Evolutionary conservation across 163 green algal genomes (phyloP).

Genomic region (Scenedesmus sp.): DNA sequence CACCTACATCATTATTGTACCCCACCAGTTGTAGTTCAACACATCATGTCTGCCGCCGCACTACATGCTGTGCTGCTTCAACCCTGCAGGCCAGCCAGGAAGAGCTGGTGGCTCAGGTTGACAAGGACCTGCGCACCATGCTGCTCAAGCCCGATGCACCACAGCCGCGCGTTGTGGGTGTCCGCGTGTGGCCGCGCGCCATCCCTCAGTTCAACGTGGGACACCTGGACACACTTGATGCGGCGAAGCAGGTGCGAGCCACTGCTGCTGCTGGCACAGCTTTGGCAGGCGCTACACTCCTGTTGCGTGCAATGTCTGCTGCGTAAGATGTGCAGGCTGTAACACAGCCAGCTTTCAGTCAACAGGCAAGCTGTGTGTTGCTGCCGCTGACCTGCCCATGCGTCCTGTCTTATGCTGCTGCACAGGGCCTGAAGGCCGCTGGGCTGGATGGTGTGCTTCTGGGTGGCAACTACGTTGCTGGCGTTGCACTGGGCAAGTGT

Average conservation of each 20-base stretch:
- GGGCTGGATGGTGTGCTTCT: conserved; percentile 90
- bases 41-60: background rate
- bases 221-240: conserved; percentile 89
- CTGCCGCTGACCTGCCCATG: background rate
- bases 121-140: conserved; percentile 96
- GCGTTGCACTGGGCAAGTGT: conserved; percentile 97
- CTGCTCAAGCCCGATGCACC: conserved; percentile 92
- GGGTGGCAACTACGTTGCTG: conserved; percentile 96
- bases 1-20: background rate
- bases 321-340: background rate
- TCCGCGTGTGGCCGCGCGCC: conserved; percentile 94
- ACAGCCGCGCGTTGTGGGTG: conserved; percentile 82
- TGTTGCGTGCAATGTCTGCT: background rate
- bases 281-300: background rate
- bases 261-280: background rate
- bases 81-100: conserved; percentile 33
- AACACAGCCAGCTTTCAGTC: no score
- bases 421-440: conserved; percentile 72
- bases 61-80: background rate
- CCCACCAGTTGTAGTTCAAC: background rate
- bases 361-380: background rate
- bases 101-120: conserved; percentile 79
- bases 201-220: conserved; percentile 99
- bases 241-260: conserved; percentile 63
- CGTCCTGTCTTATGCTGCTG: background rate